These are phyloP conservation scores for Telfairia occidentalis DNA, from an alignment of 331 rosid species.

Conservation along the genomic window DNA sequence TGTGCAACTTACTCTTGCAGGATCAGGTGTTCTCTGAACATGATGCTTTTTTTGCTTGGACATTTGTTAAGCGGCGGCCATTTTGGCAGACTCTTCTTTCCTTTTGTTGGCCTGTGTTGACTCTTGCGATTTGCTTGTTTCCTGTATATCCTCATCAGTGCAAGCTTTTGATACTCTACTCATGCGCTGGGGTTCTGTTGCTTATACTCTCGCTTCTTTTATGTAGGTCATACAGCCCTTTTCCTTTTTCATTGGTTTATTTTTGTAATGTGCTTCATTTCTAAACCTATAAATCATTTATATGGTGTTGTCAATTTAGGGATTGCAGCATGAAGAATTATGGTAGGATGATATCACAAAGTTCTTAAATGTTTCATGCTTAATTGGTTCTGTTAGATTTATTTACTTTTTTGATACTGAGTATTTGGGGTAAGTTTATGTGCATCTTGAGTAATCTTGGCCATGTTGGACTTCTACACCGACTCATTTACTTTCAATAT, in stretches of 20 bases:
- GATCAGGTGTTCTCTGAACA: slow-evolving; percentile 83
- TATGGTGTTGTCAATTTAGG: neutral
- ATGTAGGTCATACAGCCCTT: slow-evolving; percentile 40
- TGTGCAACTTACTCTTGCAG: slow-evolving; percentile 39
- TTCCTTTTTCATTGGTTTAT: neutral
- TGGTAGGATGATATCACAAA: neutral
- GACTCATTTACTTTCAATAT: neutral
- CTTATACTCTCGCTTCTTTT: slow-evolving; percentile 70
- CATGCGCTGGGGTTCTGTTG: slow-evolving; percentile 81
- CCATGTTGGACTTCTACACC: neutral
- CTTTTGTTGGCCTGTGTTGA: slow-evolving; percentile 90
- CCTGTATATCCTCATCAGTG: slow-evolving; percentile 93
- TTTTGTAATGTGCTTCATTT: neutral
- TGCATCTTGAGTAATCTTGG: neutral
- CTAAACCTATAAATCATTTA: neutral
- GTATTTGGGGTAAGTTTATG: neutral
- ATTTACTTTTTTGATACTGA: neutral
- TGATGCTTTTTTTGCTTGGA: slow-evolving; percentile 96
- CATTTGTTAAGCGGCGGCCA: slow-evolving; percentile 77
- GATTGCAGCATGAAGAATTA: neutral
- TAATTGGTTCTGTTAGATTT: neutral
- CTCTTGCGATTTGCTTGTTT: slow-evolving; percentile 94
- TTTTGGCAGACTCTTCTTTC: slow-evolving; percentile 98
- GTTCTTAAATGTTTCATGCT: neutral
- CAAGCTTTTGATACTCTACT: slow-evolving; percentile 86